These are phyloP conservation scores for Xylaria sp. DNA, from an alignment of 2,329 filamentous ascomycete species.

Conservation along the genomic window DNA sequence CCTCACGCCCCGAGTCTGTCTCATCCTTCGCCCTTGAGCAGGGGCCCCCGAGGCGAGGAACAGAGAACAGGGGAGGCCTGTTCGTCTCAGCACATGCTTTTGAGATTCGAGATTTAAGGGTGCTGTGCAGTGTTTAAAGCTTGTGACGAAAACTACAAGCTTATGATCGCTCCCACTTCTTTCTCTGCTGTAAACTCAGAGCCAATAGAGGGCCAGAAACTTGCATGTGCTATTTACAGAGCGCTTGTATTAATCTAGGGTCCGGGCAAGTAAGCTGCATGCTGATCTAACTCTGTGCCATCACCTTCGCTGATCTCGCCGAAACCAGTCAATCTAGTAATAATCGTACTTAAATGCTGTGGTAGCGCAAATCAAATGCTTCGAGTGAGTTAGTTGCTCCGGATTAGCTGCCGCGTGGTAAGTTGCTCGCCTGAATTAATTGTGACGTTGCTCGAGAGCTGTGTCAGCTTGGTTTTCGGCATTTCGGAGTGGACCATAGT, in stretches of 20 bases:
- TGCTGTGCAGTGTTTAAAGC: constrained; percentile 3
- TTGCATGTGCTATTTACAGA: constrained; percentile 16
- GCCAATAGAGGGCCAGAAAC: constrained; percentile 6
- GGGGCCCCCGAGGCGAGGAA: constrained; percentile 33
- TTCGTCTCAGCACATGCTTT: constrained; percentile 37
- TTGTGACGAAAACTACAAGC: constrained; percentile 25
- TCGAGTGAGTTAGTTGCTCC: constrained; percentile 9
- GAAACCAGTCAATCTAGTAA: constrained; percentile 29
- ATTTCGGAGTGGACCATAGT: not conserved
- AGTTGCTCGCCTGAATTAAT: constrained; percentile 27
- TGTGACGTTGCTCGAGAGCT: constrained; percentile 19
- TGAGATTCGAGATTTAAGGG: constrained; percentile 29
- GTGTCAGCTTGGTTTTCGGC: not conserved
- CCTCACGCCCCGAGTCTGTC: constrained; percentile 37
- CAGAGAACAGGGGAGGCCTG: constrained; percentile 30
- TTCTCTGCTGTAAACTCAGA: not conserved
- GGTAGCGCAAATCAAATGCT: constrained; percentile 15
- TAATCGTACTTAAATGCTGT: constrained; percentile 33
- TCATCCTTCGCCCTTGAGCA: constrained; percentile 34
- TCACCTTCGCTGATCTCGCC: constrained; percentile 28
- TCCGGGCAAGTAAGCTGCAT: constrained; percentile 28
- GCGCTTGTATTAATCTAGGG: constrained; percentile 20
- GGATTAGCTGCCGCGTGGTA: constrained; percentile 31
- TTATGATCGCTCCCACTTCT: not conserved
- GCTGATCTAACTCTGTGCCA: constrained; percentile 31